These are phyloP conservation scores for Pyricularia sp. DNA, from an alignment of 2,329 filamentous ascomycete species.

Conservation along the genomic window DNA sequence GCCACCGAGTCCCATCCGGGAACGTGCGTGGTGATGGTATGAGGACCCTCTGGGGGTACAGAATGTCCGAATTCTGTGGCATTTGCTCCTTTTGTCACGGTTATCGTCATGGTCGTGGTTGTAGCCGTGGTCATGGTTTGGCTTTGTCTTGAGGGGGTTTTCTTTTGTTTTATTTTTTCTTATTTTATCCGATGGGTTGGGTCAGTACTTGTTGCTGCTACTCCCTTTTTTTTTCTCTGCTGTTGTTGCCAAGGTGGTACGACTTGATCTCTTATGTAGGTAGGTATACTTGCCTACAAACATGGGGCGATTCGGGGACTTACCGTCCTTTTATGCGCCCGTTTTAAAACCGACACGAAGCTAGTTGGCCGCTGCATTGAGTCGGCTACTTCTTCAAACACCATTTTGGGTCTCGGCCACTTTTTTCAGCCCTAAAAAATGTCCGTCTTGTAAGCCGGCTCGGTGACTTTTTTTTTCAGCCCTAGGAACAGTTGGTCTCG, in stretches of 20 bases:
- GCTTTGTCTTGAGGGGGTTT: neutral
- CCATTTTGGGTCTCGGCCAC: neutral
- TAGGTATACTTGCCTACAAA: neutral
- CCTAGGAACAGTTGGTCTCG: no score
- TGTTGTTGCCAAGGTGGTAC: neutral
- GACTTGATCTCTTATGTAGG: neutral
- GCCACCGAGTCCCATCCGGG: constrained; percentile 32
- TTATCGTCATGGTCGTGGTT: constrained; percentile 4
- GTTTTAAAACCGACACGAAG: neutral
- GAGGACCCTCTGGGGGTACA: constrained; percentile 34
- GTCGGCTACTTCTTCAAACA: neutral
- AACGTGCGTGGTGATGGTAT: constrained; percentile 35
- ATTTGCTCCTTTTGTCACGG: constrained; percentile 7
- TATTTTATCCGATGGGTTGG: no score
- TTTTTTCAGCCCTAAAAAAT: no score
- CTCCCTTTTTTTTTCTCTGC: neutral
- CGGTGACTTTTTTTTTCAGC: no score
- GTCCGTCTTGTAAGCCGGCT: no score
- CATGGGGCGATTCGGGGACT: neutral
- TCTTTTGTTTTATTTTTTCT: neutral
- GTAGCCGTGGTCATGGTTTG: neutral
- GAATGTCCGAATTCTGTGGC: constrained; percentile 30
- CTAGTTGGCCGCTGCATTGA: neutral
- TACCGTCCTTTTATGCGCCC: neutral
- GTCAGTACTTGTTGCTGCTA: neutral